These are phyloP conservation scores for Solanum chacoense DNA, from an alignment of 305 asterid species.

Conservation along the genomic window DNA sequence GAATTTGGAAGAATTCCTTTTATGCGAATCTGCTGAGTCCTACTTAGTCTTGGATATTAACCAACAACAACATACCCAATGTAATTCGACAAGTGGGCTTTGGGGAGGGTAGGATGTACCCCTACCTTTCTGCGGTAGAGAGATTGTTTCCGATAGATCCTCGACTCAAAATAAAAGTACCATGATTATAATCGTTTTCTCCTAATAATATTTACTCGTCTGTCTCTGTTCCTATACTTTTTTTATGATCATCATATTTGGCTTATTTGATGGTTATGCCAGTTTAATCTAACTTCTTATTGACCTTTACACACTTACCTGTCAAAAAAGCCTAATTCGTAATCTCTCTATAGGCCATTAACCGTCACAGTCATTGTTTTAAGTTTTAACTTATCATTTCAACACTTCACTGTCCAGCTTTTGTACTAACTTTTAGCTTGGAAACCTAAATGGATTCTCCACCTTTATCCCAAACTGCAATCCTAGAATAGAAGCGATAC, in stretches of 20 bases:
- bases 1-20: background rate
- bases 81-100: background rate
- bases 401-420: background rate
- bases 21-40: background rate
- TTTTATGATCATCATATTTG: background rate
- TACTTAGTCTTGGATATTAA: background rate
- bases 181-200: background rate
- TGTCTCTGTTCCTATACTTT: background rate
- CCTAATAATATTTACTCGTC: background rate
- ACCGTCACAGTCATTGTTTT: background rate
- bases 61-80: background rate
- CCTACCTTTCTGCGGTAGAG: background rate
- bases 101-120: background rate
- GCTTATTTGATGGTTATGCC: background rate
- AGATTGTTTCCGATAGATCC: background rate
- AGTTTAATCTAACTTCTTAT: background rate
- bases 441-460: background rate
- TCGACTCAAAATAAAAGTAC: background rate
- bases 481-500: background rate
- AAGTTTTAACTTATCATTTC: background rate
- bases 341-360: background rate
- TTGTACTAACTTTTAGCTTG: background rate
- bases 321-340: background rate
- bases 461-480: background rate
- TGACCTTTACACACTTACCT: background rate